Evolutionary conservation across 2,329 filamentous ascomycete species (phyloP).

Genomic region (Fusarium sp.): DNA sequence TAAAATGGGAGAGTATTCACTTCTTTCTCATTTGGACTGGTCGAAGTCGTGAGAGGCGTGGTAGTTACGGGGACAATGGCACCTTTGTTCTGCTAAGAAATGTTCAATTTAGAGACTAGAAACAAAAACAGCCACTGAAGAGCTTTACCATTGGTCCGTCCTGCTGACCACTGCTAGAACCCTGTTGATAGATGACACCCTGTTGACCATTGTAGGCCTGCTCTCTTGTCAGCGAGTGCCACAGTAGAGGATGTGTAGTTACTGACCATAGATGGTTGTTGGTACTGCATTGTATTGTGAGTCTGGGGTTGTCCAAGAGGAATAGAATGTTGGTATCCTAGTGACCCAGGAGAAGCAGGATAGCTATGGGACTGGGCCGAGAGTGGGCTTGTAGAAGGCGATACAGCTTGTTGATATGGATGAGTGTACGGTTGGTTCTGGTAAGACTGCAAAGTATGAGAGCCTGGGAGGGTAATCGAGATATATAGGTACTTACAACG

Average conservation of each 20-base stretch:
- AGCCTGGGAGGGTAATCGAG: not conserved
- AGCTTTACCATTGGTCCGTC: slow-evolving; percentile 44
- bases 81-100: slow-evolving; percentile 39
- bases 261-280: slow-evolving; percentile 36
- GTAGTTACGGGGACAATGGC: slow-evolving; percentile 25
- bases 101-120: slow-evolving; percentile 41
- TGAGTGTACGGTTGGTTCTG: slow-evolving; percentile 34
- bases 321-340: slow-evolving; percentile 19
- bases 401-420: slow-evolving; percentile 34
- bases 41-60: slow-evolving; percentile 9
- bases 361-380: slow-evolving; percentile 29
- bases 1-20: slow-evolving; percentile 13
- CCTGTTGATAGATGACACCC: slow-evolving; percentile 35
- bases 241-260: too few species aligned
- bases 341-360: slow-evolving; percentile 8
- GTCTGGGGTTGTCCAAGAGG: slow-evolving; percentile 15
- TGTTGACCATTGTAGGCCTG: slow-evolving; percentile 36
- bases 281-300: slow-evolving; percentile 37
- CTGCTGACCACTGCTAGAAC: slow-evolving; percentile 33
- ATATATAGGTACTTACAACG: slow-evolving; percentile 18
- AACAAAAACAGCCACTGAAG: slow-evolving; percentile 44
- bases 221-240: not conserved
- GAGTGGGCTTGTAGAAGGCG: slow-evolving; percentile 35
- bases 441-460: slow-evolving; percentile 34
- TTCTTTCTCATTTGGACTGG: slow-evolving; percentile 29